Evolutionary conservation across 179 eudicot genomes (phyloP).

Genomic region (Nepenthes alata): DNA sequence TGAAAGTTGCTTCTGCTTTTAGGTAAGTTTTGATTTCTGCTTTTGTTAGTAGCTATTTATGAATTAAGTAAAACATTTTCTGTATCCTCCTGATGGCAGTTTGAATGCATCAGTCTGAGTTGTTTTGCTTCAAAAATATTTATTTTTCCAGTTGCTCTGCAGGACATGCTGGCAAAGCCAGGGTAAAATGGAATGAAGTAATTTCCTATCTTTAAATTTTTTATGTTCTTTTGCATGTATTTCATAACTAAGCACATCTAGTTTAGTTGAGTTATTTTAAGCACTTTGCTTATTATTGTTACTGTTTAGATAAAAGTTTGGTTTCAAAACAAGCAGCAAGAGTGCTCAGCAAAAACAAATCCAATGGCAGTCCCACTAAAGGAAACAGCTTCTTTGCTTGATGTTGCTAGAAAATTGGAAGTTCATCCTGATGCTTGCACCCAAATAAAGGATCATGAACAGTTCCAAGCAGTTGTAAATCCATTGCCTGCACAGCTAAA

Average conservation of each 20-base stretch:
- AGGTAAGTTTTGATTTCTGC: slow-evolving; percentile 7
- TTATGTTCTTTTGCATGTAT: not conserved
- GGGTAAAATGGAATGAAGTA: slow-evolving; percentile 71
- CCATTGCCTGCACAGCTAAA: too few relatives aligned
- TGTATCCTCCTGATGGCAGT: not conserved
- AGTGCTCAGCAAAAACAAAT: too few relatives aligned
- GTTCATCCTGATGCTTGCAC: too few relatives aligned
- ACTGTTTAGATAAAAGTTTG: slow-evolving; percentile 52
- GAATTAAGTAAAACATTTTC: too few relatives aligned
- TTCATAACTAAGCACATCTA: not conserved
- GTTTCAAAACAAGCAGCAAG: slow-evolving; percentile 13
- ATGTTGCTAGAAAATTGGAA: too few relatives aligned
- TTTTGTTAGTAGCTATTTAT: too few relatives aligned
- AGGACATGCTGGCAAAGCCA: slow-evolving; percentile 80
- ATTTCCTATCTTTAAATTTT: not conserved
- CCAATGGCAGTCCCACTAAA: too few relatives aligned
- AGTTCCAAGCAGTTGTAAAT: too few relatives aligned
- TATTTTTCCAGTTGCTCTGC: slow-evolving; percentile 46
- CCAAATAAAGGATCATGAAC: too few relatives aligned
- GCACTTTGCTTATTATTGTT: not conserved
- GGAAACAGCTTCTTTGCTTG: too few relatives aligned
- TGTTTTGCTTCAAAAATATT: not conserved
- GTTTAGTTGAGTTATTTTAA: slow-evolving; percentile 3
- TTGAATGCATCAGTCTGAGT: not conserved
- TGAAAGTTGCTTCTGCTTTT: slow-evolving; percentile 14